Percentiles rank a stretch among this genome's conserved stretches.
Evolutionary conservation across 1,284 basidiomycete genomes (phyloP).

Genomic region (Marasmius oreades): DNA sequence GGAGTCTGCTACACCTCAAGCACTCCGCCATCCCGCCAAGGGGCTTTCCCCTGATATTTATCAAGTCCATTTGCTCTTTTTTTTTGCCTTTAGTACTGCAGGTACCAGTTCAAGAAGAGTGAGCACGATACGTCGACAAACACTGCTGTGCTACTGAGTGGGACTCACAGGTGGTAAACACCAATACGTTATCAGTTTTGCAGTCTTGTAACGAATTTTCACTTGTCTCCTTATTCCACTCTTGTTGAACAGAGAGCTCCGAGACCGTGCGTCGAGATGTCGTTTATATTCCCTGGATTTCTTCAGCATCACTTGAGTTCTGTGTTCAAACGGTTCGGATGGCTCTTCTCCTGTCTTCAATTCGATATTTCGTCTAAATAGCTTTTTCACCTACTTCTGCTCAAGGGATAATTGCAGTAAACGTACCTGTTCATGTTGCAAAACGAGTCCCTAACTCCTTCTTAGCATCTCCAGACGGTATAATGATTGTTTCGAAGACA

Average conservation of each 20-base stretch:
- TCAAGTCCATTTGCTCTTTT: background rate
- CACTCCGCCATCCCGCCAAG: background rate
- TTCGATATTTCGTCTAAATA: background rate
- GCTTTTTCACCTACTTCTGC: background rate
- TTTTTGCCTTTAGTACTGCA: background rate
- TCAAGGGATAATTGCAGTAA: no score
- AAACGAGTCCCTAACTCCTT: background rate
- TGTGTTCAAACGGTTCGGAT: background rate
- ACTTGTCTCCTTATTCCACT: background rate
- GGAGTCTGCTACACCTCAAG: background rate
- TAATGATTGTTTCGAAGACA: background rate
- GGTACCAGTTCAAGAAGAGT: background rate
- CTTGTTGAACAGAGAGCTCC: conserved; percentile 1
- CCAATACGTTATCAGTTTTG: background rate
- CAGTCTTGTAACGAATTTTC: background rate
- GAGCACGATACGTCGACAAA: no score
- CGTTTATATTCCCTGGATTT: conserved; percentile 1
- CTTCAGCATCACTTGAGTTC: background rate
- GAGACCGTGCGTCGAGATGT: background rate
- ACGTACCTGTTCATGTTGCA: background rate
- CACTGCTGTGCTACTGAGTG: background rate
- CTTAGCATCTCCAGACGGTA: background rate
- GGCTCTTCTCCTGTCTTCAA: background rate
- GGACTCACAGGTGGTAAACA: background rate
- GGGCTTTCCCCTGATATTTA: background rate